These are phyloP conservation scores for Yamadazyma conglobata DNA, from an alignment of 1,139 yeast species.

Conservation along the genomic window DNA sequence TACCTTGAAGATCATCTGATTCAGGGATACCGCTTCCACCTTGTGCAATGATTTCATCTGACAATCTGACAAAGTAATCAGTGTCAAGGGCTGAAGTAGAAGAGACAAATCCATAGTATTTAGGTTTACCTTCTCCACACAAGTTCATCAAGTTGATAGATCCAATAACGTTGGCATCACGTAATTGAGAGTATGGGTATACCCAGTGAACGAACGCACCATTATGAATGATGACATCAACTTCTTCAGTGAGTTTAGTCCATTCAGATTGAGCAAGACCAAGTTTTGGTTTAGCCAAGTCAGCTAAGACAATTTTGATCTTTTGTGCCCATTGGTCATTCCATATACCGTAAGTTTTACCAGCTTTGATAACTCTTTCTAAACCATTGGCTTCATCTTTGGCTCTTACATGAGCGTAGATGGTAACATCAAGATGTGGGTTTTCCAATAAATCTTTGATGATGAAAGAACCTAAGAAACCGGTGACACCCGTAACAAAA, in stretches of 20 bases:
- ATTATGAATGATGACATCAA: slow-evolving; percentile 88
- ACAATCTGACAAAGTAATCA: slow-evolving; percentile 70
- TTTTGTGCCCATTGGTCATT: slow-evolving; percentile 52
- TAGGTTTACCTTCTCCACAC: slow-evolving; percentile 79
- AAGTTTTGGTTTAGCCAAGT: slow-evolving; percentile 66
- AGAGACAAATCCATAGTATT: slow-evolving; percentile 85
- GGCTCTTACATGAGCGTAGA: slow-evolving; percentile 92
- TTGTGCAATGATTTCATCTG: slow-evolving; percentile 62
- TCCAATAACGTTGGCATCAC: slow-evolving; percentile 91
- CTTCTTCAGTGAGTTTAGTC: slow-evolving; percentile 49
- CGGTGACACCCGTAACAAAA: slow-evolving; percentile 94
- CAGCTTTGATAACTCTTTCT: slow-evolving; percentile 72
- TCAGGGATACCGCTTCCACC: slow-evolving; percentile 78
- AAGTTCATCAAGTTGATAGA: slow-evolving; percentile 81
- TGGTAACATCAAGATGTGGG: slow-evolving; percentile 43
- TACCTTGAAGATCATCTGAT: slow-evolving; percentile 76
- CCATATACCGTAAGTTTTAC: slow-evolving; percentile 86
- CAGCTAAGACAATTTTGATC: slow-evolving; percentile 79
- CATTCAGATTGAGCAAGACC: slow-evolving; percentile 64
- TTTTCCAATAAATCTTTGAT: slow-evolving; percentile 66
- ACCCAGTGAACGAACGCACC: slow-evolving; percentile 99
- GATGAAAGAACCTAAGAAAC: slow-evolving; percentile 90
- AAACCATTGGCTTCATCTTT: slow-evolving; percentile 62
- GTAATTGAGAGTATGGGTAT: slow-evolving; percentile 82
- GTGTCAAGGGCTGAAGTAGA: slow-evolving; percentile 92